Base-by-base conservation (phyloP, 225 moss, liverwort and hornwort genomes). In the Marchantia paleacea region DNA sequence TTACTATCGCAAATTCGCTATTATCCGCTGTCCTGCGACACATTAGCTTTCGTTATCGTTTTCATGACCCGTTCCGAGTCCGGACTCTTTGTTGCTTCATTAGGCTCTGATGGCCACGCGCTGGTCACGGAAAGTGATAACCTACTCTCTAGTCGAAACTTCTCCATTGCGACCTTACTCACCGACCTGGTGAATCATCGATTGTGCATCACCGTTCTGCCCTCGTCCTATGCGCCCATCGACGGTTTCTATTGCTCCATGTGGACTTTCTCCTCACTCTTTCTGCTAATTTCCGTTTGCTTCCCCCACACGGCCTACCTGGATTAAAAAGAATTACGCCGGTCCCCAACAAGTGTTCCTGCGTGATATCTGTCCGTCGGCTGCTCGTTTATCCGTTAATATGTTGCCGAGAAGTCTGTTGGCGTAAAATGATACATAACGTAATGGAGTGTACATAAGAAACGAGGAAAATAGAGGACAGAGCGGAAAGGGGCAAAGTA, bases 261-360 rank as follows among this genome's bases (percentile, higher is more conserved):
- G 28, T 55, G 74, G 13, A 52, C 52, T 74, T 28, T 30, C 74
- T 74, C 54, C 55, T 55, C 55, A 74, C 74, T 16, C 28, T 74
- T 55, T 9, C 53, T 28, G 51, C 50, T 72, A 12, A 24, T 50
- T 51, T 24, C n/a, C 72, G n/a, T 74, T 74, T 74, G 28, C 74
- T 74, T 74, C n/a, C n/a, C 12, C 22, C 10, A 72, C 51, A 72
- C 31, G 31, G 39, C 69, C 69, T 15, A 47, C 69, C 20, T 62
- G 24, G 62, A 62, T 7, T 7, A 0, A 62, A 62, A 62, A 70
- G 39, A 39, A 2, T 19, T 70, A 48, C 69, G 26, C 20, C 48
- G 48, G 13, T 39, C 20, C 47, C 7, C 47, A 19, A 13, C 39
- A 15, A 61, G 20, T 61, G 14, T 13, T 8, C 39, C 10, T 69